Conservation (phyloP, 2,329 filamentous ascomycete genomes). For the Sarocladiaceae sp. region DNA sequence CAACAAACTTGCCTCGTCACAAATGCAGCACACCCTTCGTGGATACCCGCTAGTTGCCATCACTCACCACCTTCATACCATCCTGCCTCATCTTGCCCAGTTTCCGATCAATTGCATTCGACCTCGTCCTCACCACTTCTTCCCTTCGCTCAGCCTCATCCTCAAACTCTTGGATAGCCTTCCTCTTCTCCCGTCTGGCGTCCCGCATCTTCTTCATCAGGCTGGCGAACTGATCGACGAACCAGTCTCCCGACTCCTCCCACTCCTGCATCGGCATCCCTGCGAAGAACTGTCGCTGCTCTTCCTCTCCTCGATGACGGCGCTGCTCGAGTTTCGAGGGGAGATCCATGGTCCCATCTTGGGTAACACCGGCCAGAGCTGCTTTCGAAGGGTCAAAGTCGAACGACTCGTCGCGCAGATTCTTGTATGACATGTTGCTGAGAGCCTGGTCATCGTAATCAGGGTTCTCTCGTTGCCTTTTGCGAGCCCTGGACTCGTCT, state of each 20-base stretch:
- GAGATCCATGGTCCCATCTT: conserved; percentile 18
- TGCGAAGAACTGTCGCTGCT: conserved; percentile 45
- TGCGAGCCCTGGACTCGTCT: conserved; percentile 14
- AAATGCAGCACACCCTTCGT: neutral
- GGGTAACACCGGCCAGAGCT: conserved; percentile 30
- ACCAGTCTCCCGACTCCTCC: conserved; percentile 56
- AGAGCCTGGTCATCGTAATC: conserved; percentile 54
- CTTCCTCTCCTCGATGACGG: conserved; percentile 36
- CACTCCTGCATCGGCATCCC: conserved; percentile 50
- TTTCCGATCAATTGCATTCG: conserved; percentile 48
- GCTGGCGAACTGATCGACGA: conserved; percentile 45
- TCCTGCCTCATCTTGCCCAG: conserved; percentile 50
- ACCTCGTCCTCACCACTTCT: conserved; percentile 45
- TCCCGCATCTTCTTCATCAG: conserved; percentile 43
- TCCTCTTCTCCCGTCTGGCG: conserved; percentile 43
- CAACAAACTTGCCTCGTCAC: neutral
- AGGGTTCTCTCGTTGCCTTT: conserved; percentile 36
- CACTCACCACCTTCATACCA: conserved; percentile 49
- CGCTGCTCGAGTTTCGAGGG: conserved; percentile 44
- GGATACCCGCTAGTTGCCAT: conserved; percentile 13
- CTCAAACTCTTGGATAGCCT: conserved; percentile 45
- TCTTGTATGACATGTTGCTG: conserved; percentile 45
- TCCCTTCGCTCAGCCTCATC: conserved; percentile 48
- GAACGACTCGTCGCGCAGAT: conserved; percentile 46
- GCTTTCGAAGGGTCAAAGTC: conserved; percentile 49